Evolutionary conservation across 2,329 filamentous ascomycete species (phyloP), one percentile per base, ranked within the genome.

Genomic region (Pestalotiopsis sp.): DNA sequence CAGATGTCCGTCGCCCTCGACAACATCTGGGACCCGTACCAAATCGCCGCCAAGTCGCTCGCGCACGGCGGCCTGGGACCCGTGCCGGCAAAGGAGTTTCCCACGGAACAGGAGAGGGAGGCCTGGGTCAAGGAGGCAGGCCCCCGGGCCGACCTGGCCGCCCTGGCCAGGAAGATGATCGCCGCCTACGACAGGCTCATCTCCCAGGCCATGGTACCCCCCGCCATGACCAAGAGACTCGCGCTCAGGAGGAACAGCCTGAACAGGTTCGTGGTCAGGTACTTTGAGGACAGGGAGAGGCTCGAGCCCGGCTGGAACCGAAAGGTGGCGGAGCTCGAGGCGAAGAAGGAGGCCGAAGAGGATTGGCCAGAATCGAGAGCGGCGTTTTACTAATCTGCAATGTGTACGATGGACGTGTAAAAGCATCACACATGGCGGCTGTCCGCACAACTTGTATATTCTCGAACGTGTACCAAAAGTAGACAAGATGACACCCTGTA

Each of bases 1-100:
- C 87, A 89, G 72, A 82, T 91, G 57, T 75, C 80, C 36, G 73
- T 76, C 3, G 88, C 88, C 17, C 79, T 91, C 23, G 78, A 83
- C 17, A 81, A 81, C 20, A 78, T 90, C 38, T 87, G 85, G 83
- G 78, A 81, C 23, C 85, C 85, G 3, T 84, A 87, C 74, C 73
- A 77, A 25, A 72, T 76, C 7, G 70, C 76, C 4, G 70, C 70
- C 49, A 80, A 78, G 59, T 60, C 70, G 49, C 66, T 71, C 36
- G 14, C 68, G 7, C 64, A 68, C 49, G 68, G 68, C 17, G 59
- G 68, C 3, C 64, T 60, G 20, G 66, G 9, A 12, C 23, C 36
- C n/a, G 57, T 67, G 13, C 17, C 39, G 17, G 58, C 49, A 7
- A 62, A 41, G 25, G 57, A 59, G 14, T 66, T 39, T 13, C 59